Evolutionary conservation across 805 yeast genomes (phyloP).

Genomic region (Jamesozyma hellenica): DNA sequence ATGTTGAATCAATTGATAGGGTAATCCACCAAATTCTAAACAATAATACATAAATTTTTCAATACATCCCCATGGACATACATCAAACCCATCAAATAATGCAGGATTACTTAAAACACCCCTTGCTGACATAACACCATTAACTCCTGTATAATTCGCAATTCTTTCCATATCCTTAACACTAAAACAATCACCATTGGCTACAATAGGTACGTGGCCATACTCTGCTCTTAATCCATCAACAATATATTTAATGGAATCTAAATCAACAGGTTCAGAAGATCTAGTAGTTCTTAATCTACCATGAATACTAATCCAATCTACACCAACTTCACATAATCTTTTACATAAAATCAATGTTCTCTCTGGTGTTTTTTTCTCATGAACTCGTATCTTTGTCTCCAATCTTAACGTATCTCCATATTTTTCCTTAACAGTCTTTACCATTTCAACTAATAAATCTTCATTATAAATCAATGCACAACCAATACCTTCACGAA

Average conservation of each 20-base stretch:
- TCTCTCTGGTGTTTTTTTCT: constrained; percentile 45
- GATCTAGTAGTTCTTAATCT: constrained; percentile 78
- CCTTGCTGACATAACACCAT: constrained; percentile 93
- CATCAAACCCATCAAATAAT: constrained; percentile 59
- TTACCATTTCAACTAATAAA: constrained; percentile 72
- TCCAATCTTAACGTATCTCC: constrained; percentile 70
- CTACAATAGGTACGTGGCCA: constrained; percentile 76
- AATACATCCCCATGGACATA: constrained; percentile 85
- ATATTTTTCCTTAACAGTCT: constrained; percentile 65
- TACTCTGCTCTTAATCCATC: constrained; percentile 20
- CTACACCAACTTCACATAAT: constrained; percentile 83
- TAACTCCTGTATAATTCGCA: constrained; percentile 57
- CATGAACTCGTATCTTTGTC: constrained; percentile 84
- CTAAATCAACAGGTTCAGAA: constrained; percentile 70
- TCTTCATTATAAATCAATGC: constrained; percentile 83
- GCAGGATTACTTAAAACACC: constrained; percentile 85
- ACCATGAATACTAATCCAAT: constrained; percentile 90
- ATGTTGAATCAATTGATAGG: constrained; percentile 75
- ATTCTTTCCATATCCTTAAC: constrained; percentile 56
- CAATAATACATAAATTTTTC: constrained; percentile 76
- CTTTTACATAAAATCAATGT: constrained; percentile 62
- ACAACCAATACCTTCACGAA: constrained; percentile 93
- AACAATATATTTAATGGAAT: constrained; percentile 63
- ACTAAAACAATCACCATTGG: constrained; percentile 89
- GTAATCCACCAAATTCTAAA: constrained; percentile 66